A percentile compares a stretch with the other conserved stretches of the same genome.
Conservation (phyloP, 2,329 filamentous ascomycete genomes). For the Aspergillus vadensis region DNA sequence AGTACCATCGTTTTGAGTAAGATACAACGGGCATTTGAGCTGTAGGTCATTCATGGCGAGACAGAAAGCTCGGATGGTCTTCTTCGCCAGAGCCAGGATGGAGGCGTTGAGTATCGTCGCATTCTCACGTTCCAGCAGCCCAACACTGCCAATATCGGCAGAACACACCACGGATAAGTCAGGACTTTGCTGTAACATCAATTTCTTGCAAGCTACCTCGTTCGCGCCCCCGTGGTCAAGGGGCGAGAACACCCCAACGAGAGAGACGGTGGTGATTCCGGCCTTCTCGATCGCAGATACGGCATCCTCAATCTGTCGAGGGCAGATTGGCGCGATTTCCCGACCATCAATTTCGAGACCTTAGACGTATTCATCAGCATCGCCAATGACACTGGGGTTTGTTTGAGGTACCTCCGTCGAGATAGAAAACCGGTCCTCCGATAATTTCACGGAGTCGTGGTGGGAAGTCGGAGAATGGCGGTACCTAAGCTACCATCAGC, state of each 20-base stretch:
- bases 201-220: slow-evolving; percentile 14
- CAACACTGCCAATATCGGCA: slow-evolving; percentile 53
- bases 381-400: background rate
- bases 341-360: slow-evolving; percentile 49
- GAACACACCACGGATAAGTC: slow-evolving; percentile 48
- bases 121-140: slow-evolving; percentile 55
- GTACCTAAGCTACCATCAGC: background rate
- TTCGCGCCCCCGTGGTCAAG: slow-evolving; percentile 51
- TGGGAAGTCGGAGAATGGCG: slow-evolving; percentile 51
- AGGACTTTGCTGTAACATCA: slow-evolving; percentile 12
- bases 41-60: slow-evolving; percentile 49
- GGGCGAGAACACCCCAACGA: slow-evolving; percentile 61
- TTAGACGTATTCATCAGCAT: background rate
- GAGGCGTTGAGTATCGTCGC: slow-evolving; percentile 54
- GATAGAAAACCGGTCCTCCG: slow-evolving; percentile 49
- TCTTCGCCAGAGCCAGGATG: slow-evolving; percentile 49
- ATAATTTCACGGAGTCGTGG: slow-evolving; percentile 48
- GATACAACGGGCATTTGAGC: slow-evolving; percentile 51
- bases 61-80: slow-evolving; percentile 50
- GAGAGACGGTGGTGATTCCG: slow-evolving; percentile 51
- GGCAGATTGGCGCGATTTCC: slow-evolving; percentile 12
- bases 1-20: slow-evolving; percentile 57
- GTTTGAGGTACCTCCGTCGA: slow-evolving; percentile 44
- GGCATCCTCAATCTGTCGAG: slow-evolving; percentile 32
- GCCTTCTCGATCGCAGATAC: slow-evolving; percentile 45